Evolutionary conservation across 2,329 filamentous ascomycete species (phyloP).

Genomic region (Diaporthe capsici): DNA sequence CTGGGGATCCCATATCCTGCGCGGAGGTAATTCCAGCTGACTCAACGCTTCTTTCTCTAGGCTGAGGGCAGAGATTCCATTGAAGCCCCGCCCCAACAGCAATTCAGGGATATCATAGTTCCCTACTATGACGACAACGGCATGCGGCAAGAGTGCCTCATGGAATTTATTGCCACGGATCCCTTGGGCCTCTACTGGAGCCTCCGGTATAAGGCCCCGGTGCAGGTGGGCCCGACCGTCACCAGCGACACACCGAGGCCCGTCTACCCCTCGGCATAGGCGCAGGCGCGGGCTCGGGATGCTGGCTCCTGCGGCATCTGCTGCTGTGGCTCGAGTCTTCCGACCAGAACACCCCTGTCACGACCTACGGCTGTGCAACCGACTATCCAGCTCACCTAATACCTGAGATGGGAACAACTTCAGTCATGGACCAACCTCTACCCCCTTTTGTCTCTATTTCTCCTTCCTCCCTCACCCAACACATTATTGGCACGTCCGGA

Average conservation of each 20-base stretch:
- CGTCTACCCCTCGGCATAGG: conserved; percentile 20
- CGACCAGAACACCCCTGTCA: background rate
- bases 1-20: too few relatives aligned
- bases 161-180: conserved; percentile 59
- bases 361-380: background rate
- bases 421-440: background rate
- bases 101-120: conserved; percentile 59
- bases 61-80: conserved; percentile 65
- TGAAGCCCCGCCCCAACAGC: conserved; percentile 46
- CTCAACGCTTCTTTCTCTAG: conserved; percentile 48
- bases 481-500: background rate
- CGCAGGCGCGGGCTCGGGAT: background rate
- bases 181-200: conserved; percentile 56
- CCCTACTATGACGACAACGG: conserved; percentile 61
- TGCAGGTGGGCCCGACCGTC: conserved; percentile 26
- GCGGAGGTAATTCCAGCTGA: background rate
- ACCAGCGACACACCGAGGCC: conserved; percentile 31
- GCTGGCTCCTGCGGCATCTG: conserved; percentile 10
- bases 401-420: background rate
- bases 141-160: conserved; percentile 60
- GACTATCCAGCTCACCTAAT: too few relatives aligned
- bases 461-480: background rate
- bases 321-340: background rate
- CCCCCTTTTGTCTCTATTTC: background rate
- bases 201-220: conserved; percentile 50